Percentiles rank a stretch among this genome's conserved stretches.
Evolutionary conservation across 768 basidiomycete species (phyloP).

Genomic region (Leccinum fibrillosum): DNA sequence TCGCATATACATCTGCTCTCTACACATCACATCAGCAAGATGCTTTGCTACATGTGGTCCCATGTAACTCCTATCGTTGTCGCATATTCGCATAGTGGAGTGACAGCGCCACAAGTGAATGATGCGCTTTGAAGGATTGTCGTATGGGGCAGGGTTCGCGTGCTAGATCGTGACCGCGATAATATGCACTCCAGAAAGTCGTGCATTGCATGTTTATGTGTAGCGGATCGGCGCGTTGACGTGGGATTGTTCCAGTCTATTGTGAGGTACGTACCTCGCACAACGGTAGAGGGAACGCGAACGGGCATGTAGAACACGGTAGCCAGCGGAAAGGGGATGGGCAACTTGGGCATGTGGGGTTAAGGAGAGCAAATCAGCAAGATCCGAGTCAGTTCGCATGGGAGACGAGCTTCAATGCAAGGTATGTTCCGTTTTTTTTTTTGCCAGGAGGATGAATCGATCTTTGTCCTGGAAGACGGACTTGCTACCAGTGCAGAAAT

Average conservation of each 20-base stretch:
- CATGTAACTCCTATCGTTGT: neutral
- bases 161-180: neutral
- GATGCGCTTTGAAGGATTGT: neutral
- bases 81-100: neutral
- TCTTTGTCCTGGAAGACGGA: no score
- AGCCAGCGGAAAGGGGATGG: no score
- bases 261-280: neutral
- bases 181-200: neutral
- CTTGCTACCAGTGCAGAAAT: no score
- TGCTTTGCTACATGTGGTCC: neutral
- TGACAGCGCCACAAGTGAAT: neutral
- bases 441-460: no score
- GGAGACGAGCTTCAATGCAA: no score
- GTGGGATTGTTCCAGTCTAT: neutral
- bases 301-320: neutral
- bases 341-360: no score
- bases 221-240: no score
- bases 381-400: no score
- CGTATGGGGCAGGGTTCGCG: neutral
- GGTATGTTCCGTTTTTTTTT: no score
- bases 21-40: neutral
- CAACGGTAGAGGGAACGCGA: neutral
- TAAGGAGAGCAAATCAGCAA: no score
- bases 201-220: neutral
- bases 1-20: conserved; percentile 15